Conservation (phyloP, 768 basidiomycete genomes). For the Pisolithus albus region DNA sequence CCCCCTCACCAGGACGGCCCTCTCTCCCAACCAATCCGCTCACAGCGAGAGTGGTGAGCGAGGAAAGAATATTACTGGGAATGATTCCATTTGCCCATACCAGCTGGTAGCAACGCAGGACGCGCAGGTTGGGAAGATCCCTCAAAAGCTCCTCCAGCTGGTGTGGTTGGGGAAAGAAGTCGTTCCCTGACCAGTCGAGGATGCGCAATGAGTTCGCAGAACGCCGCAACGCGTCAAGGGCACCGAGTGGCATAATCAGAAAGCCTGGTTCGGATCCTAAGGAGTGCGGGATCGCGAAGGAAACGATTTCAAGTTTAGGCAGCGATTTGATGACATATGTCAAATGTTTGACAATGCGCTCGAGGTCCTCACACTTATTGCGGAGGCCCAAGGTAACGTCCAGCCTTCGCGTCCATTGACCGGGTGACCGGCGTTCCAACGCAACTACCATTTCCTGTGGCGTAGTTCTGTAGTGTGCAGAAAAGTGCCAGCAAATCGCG, state of each 20-base stretch:
- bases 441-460: slow-evolving; percentile 6
- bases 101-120: too few relatives aligned
- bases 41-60: too few relatives aligned
- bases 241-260: slow-evolving; percentile 1
- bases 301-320: slow-evolving; percentile 15
- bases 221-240: slow-evolving; percentile 10
- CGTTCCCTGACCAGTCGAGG: slow-evolving; percentile 10
- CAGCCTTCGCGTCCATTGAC: slow-evolving; percentile 11
- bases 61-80: too few relatives aligned
- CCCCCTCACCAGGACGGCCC: too few relatives aligned
- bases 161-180: background rate
- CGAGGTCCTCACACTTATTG: background rate
- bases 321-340: slow-evolving; percentile 12
- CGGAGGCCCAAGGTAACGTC: slow-evolving; percentile 18
- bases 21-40: too few relatives aligned
- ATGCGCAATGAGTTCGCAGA: slow-evolving; percentile 15
- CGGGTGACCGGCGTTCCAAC: background rate
- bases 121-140: slow-evolving; percentile 3
- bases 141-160: slow-evolving; percentile 5
- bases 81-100: too few relatives aligned
- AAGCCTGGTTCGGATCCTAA: background rate
- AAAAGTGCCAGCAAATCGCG: slow-evolving; percentile 16
- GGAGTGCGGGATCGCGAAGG: slow-evolving; percentile 4
- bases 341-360: slow-evolving; percentile 1
- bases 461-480: slow-evolving; percentile 7